These are phyloP conservation scores for Phyllosticta capitalensis DNA, from an alignment of 2,329 filamentous ascomycete species.

Conservation along the genomic window DNA sequence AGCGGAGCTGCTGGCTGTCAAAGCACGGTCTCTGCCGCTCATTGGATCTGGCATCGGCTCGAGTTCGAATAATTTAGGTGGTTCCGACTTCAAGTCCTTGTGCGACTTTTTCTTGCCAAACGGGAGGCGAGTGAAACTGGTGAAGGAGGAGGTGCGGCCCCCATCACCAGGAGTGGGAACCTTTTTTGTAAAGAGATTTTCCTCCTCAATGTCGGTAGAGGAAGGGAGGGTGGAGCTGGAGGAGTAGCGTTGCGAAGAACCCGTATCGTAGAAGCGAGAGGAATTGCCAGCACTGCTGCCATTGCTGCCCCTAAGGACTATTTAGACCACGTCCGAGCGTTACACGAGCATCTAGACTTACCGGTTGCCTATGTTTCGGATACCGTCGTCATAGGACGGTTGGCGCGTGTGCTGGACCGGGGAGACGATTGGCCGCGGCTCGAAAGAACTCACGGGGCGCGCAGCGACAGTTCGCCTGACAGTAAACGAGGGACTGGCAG, in stretches of 20 bases:
- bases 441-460: slow-evolving; percentile 8
- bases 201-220: slow-evolving; percentile 28
- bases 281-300: slow-evolving; percentile 31
- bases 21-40: slow-evolving; percentile 22
- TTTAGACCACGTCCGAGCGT: slow-evolving; percentile 1
- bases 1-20: slow-evolving; percentile 40
- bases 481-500: slow-evolving; percentile 13
- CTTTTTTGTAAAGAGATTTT: slow-evolving; percentile 16
- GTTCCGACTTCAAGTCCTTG: slow-evolving; percentile 1
- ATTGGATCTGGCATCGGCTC: neutral
- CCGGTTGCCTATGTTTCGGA: slow-evolving; percentile 14
- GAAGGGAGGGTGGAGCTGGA: slow-evolving; percentile 32
- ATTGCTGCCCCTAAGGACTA: slow-evolving; percentile 26
- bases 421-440: neutral
- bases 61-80: neutral
- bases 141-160: slow-evolving; percentile 10
- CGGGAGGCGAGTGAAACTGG: slow-evolving; percentile 6
- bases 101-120: slow-evolving; percentile 8
- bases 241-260: slow-evolving; percentile 21
- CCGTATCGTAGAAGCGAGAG: slow-evolving; percentile 26
- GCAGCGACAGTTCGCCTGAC: slow-evolving; percentile 5
- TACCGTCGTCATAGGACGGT: slow-evolving; percentile 16
- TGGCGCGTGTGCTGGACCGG: slow-evolving; percentile 1
- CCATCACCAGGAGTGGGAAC: neutral
- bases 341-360: slow-evolving; percentile 15